phyloP scores from a whole-genome alignment of 2,329 filamentous ascomycete species.

The Claviceps sp. region DNA sequence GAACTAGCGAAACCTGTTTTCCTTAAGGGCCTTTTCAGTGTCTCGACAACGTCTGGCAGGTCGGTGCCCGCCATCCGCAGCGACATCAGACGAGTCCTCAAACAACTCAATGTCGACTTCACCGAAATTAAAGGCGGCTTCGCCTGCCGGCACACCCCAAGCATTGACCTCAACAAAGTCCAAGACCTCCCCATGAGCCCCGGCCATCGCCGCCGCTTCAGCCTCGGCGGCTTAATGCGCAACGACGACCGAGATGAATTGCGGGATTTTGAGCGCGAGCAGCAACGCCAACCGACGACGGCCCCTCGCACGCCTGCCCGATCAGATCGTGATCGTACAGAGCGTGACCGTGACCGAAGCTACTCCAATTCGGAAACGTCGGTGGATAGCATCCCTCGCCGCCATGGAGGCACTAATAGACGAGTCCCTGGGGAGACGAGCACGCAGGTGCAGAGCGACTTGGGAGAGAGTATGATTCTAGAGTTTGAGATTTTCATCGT shows the following conservation, averaged over 20 bases:
- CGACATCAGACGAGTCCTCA: slow-evolving; percentile 83
- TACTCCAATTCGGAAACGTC: slow-evolving; percentile 82
- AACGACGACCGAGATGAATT: slow-evolving; percentile 55
- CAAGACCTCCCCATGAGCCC: slow-evolving; percentile 50
- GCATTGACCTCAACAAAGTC: slow-evolving; percentile 71
- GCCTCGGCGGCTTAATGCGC: slow-evolving; percentile 55
- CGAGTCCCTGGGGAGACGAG: slow-evolving; percentile 72
- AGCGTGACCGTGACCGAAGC: slow-evolving; percentile 45
- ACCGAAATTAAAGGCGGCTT: slow-evolving; percentile 90
- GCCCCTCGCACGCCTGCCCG: slow-evolving; percentile 28
- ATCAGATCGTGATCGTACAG: slow-evolving; percentile 24
- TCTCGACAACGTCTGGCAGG: slow-evolving; percentile 90
- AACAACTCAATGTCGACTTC: slow-evolving; percentile 80
- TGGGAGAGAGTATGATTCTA: slow-evolving; percentile 70
- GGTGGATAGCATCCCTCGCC: slow-evolving; percentile 54
- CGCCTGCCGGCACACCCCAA: slow-evolving; percentile 74
- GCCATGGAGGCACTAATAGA: slow-evolving; percentile 33
- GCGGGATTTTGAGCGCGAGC: slow-evolving; percentile 40
- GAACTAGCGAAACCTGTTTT: slow-evolving; percentile 89
- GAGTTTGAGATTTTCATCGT: slow-evolving; percentile 96
- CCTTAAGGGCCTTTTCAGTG: slow-evolving; percentile 92
- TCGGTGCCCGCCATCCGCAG: slow-evolving; percentile 72
- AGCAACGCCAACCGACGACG: slow-evolving; percentile 20
- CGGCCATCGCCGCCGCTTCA: slow-evolving; percentile 57
- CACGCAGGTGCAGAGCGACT: slow-evolving; percentile 81